These are phyloP conservation scores for Chrysopogon serrulatus DNA, from an alignment of 176 grass and related monocot genomes.

Conservation along the genomic window DNA sequence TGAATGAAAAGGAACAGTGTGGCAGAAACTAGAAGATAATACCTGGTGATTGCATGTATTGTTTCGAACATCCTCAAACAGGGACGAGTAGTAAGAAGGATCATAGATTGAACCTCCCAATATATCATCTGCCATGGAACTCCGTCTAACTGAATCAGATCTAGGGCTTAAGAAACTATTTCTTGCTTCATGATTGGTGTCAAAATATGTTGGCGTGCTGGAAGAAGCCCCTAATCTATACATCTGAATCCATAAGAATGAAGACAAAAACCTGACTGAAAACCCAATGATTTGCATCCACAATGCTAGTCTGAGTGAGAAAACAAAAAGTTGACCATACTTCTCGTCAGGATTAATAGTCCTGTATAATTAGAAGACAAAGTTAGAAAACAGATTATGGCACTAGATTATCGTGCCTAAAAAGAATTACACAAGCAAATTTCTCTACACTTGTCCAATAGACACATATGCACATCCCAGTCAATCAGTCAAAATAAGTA, in stretches of 20 bases:
- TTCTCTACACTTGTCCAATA: background rate
- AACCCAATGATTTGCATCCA: conserved; percentile 99
- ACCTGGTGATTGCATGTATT: conserved; percentile 72
- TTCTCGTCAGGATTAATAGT: conserved; percentile 78
- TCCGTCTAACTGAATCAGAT: conserved; percentile 66
- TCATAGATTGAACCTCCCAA: conserved; percentile 94
- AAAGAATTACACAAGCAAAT: background rate
- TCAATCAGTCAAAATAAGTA: background rate
- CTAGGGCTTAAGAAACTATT: conserved; percentile 82
- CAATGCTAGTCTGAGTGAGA: conserved; percentile 84
- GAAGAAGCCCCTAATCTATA: conserved; percentile 77
- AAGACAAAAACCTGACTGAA: conserved; percentile 94
- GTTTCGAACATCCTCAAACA: conserved; percentile 79
- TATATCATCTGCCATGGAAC: conserved; percentile 85
- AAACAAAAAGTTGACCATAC: conserved; percentile 63
- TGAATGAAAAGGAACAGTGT: background rate
- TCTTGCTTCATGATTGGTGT: conserved; percentile 63
- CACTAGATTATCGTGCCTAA: background rate
- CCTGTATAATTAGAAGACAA: conserved; percentile 41
- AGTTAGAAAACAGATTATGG: background rate
- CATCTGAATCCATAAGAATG: conserved; percentile 97
- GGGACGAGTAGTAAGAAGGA: conserved; percentile 91
- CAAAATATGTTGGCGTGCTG: conserved; percentile 42
- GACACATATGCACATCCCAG: background rate
- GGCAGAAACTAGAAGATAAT: background rate